phyloP scores from a whole-genome alignment of 176 grass and related monocot species.

The Bonia amplexicaulis region DNA sequence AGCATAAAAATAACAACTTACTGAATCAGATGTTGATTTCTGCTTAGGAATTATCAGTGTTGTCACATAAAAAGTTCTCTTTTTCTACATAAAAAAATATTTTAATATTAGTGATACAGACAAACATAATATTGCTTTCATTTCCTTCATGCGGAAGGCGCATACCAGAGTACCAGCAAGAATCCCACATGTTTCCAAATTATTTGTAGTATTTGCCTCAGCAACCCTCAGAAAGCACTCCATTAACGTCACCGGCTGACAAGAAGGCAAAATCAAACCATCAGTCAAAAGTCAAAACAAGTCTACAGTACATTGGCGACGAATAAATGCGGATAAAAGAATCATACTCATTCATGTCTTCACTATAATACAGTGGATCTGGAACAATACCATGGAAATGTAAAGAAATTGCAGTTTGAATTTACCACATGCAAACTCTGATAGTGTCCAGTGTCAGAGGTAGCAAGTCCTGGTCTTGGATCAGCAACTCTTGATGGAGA shows the following conservation, averaged over 20 bases:
- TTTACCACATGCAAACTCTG: slow-evolving; percentile 93
- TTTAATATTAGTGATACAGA: slow-evolving; percentile 28
- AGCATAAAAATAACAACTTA: slow-evolving; percentile 54
- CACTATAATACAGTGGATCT: neutral
- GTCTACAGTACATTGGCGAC: neutral
- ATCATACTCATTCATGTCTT: slow-evolving; percentile 3
- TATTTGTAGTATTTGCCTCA: slow-evolving; percentile 77
- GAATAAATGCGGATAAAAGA: slow-evolving; percentile 3
- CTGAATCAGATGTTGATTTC: slow-evolving; percentile 90
- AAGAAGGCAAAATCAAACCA: slow-evolving; percentile 23
- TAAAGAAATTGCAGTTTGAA: slow-evolving; percentile 21
- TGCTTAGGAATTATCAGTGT: slow-evolving; percentile 93
- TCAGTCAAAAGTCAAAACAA: slow-evolving; percentile 1
- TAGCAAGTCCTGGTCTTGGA: slow-evolving; percentile 68
- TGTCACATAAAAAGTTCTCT: slow-evolving; percentile 87
- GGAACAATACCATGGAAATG: neutral
- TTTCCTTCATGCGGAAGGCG: slow-evolving; percentile 10
- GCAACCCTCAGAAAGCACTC: slow-evolving; percentile 89
- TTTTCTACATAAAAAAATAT: slow-evolving; percentile 65
- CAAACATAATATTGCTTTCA: slow-evolving; percentile 10
- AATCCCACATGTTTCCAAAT: slow-evolving; percentile 99
- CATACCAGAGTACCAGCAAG: slow-evolving; percentile 88
- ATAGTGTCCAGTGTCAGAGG: slow-evolving; percentile 45
- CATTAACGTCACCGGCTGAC: slow-evolving; percentile 85
- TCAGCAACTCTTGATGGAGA: slow-evolving; percentile 78